Conservation (phyloP, 106 monocot species). For the Dendrobium officinale region DNA sequence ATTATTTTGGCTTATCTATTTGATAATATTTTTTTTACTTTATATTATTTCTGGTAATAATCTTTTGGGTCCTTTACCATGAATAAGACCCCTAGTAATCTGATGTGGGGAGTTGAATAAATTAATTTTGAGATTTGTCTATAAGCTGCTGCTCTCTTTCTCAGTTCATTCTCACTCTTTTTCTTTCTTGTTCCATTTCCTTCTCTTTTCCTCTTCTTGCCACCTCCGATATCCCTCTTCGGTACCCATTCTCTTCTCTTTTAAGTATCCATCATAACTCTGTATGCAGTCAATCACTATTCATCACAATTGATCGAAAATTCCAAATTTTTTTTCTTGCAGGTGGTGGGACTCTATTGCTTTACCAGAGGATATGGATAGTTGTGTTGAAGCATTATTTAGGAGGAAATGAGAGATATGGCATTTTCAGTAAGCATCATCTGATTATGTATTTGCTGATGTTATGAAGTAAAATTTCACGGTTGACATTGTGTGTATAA, state of each 20-base stretch:
- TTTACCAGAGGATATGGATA: slow-evolving; percentile 75
- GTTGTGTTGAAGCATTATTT: slow-evolving; percentile 55
- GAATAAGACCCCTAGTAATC: neutral
- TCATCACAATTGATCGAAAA: neutral
- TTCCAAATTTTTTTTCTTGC: slow-evolving; percentile 18
- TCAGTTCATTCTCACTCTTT: neutral
- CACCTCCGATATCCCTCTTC: neutral
- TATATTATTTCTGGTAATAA: neutral
- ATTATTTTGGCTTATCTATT: neutral
- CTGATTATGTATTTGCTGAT: neutral
- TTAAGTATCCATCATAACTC: neutral
- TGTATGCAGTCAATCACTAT: neutral
- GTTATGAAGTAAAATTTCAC: neutral
- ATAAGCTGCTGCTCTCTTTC: neutral
- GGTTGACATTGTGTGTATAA: neutral
- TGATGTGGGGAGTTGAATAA: neutral
- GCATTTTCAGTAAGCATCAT: slow-evolving; percentile 58
- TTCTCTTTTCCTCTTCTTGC: neutral
- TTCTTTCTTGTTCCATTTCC: neutral
- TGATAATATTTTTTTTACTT: neutral
- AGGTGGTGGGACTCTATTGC: slow-evolving; percentile 99
- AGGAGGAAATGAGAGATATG: slow-evolving; percentile 74
- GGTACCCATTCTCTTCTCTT: neutral
- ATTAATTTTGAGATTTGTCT: neutral
- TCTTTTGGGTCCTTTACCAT: neutral